Evolutionary conservation across 2,329 filamentous ascomycete genomes (phyloP), one percentile per base, ranked within the genome.

Genomic region (Plenodomus lindquistii): DNA sequence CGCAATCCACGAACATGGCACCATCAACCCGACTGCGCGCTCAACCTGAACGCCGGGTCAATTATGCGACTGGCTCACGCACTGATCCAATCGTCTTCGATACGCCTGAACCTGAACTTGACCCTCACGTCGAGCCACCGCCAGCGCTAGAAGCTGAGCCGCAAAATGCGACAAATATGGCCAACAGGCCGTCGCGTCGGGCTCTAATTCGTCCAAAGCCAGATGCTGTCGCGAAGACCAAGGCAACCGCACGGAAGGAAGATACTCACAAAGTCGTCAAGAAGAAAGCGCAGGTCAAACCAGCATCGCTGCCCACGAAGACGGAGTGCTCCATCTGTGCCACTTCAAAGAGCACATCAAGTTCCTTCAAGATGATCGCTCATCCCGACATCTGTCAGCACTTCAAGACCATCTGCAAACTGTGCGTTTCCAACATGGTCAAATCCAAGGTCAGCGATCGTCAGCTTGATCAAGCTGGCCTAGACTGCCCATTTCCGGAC

Each of bases 311-410:
- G 11, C 44, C 47, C 11, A 19, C 34, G 10, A 53, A 51, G 38
- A 58, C 43, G 22, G 57, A 64, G 19, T 66, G 64, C 42, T 17
- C 39, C 4, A 50, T 67, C 20, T 67, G 64, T 36, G 52, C 40
- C 6, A 34, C 22, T 3, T 31, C 37, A 3, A 59, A 59, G 38
- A 15, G 3, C 37, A 50, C 48, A 1, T n/a, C 40, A 3, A 51
- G 39, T 10, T 40, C 18, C 9, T 65, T 63, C 54, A 57, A 46
- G 17, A 31, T 34, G 1, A 16, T 49, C 10, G 17, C 27, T 4
- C 29, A 46, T n/a, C 31, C 20, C 4, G 34, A 50, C 16, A 18
- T 10, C 2, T 67, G 64, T 42, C 36, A 46, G 24, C 64, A 68
- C 44, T 60, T 64, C 43, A 19, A 48, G 9, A 35, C 39, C 19